phyloP scores from a whole-genome alignment of 108 stramenopile genomes.

The Nitzschia putrida region DNA sequence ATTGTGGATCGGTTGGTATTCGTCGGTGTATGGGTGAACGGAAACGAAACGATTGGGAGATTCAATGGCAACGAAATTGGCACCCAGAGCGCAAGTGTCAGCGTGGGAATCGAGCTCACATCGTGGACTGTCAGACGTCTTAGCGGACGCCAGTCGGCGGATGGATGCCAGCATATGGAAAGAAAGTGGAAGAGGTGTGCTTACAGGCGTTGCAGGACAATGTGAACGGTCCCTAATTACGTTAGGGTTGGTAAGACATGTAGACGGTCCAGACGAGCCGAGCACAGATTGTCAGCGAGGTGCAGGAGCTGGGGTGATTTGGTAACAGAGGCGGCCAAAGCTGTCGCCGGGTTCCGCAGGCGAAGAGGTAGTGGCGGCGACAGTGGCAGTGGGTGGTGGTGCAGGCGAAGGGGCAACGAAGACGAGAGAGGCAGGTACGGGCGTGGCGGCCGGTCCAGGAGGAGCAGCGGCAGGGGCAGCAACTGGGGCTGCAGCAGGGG shows the following conservation, averaged over 20 bases:
- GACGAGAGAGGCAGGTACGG: not conserved
- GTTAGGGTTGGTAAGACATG: not conserved
- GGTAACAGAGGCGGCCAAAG: not conserved
- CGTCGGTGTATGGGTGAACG: not conserved
- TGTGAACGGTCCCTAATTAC: not conserved
- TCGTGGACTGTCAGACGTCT: not conserved
- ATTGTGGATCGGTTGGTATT: conserved; percentile 6
- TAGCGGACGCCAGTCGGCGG: not conserved
- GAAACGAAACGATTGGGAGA: not conserved
- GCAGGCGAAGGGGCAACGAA: not conserved
- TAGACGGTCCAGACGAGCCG: too few relatives aligned
- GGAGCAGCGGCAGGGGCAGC: not conserved
- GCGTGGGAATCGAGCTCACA: conserved; percentile 40
- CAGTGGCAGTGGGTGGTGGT: too few relatives aligned
- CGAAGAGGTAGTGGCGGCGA: not conserved
- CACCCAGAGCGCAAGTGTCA: conserved; percentile 37
- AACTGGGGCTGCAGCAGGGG: not conserved
- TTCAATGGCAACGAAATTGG: not conserved
- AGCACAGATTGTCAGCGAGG: not conserved
- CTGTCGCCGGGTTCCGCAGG: not conserved
- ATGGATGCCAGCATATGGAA: not conserved
- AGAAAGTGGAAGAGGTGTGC: not conserved
- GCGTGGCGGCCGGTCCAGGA: not conserved
- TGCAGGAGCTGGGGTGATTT: too few relatives aligned
- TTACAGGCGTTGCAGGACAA: too few relatives aligned